A percentile compares a stretch with the other conserved stretches of the same genome.
These are phyloP conservation scores for Sclerotinia sclerotiorum DNA, from an alignment of 2,329 filamentous ascomycete species.

Conservation along the genomic window DNA sequence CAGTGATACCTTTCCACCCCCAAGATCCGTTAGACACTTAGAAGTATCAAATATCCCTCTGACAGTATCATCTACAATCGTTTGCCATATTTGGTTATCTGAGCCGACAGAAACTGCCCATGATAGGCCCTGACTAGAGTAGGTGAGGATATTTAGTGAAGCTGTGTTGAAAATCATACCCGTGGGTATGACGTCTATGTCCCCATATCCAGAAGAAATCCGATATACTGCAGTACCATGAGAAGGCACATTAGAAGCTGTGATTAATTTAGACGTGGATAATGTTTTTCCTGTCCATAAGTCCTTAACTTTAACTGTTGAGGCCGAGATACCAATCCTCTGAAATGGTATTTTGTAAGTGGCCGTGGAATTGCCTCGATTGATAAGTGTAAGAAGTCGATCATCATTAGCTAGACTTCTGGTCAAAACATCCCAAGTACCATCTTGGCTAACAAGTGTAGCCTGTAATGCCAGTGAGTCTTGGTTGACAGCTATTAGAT, in stretches of 20 bases:
- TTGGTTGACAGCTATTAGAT: constrained; percentile 36
- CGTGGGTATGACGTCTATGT: constrained; percentile 41
- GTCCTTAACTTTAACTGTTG: constrained; percentile 42
- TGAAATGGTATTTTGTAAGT: constrained; percentile 39
- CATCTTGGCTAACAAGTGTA: constrained; percentile 49
- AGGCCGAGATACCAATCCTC: constrained; percentile 34
- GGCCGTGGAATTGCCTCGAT: constrained; percentile 43
- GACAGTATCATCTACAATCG: constrained; percentile 41
- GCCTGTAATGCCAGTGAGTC: constrained; percentile 39
- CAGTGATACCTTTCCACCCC: constrained; percentile 35
- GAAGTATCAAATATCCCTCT: constrained; percentile 42
- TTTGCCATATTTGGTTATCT: constrained; percentile 48
- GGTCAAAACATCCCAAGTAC: constrained; percentile 48
- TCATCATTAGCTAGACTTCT: constrained; percentile 50
- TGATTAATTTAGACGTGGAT: constrained; percentile 39
- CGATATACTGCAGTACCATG: constrained; percentile 44
- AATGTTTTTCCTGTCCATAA: constrained; percentile 47
- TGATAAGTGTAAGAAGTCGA: constrained; percentile 49
- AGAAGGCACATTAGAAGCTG: constrained; percentile 43
- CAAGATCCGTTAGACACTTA: constrained; percentile 45
- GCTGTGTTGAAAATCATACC: constrained; percentile 52
- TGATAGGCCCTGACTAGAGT: constrained; percentile 30
- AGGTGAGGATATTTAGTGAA: constrained; percentile 46
- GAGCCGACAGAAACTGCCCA: constrained; percentile 44
- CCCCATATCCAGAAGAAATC: constrained; percentile 40